phyloP scores from a whole-genome alignment of 2,329 filamentous ascomycete genomes.

The Thielaviopsis populi region DNA sequence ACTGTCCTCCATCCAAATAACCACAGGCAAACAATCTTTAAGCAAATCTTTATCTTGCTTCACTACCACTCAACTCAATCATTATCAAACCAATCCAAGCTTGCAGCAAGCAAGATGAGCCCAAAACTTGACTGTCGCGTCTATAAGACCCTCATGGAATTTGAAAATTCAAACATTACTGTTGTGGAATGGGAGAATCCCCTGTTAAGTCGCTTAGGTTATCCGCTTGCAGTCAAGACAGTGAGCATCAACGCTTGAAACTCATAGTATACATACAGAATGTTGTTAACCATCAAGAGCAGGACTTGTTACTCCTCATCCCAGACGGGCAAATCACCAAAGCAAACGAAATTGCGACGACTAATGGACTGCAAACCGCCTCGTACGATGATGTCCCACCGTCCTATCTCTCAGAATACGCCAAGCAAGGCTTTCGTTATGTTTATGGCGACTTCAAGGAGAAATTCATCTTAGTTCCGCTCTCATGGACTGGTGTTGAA shows the following conservation, averaged over 20 bases:
- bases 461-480: not conserved
- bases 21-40: no score
- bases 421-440: not conserved
- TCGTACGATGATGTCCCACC: not conserved
- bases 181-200: not conserved
- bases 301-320: not conserved
- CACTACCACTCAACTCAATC: not conserved
- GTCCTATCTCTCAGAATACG: not conserved
- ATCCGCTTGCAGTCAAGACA: not conserved
- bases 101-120: not conserved
- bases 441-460: not conserved
- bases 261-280: not conserved
- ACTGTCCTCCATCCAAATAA: no score
- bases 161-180: not conserved
- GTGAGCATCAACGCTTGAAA: not conserved
- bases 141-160: not conserved
- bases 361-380: not conserved
- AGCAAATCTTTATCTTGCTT: no score
- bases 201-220: not conserved
- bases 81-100: not conserved
- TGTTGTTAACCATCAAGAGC: not conserved
- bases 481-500: not conserved
- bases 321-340: not conserved
- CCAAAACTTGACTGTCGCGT: not conserved
- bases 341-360: not conserved